These are phyloP conservation scores for Phyllosticta citriasiana DNA, from an alignment of 2,329 filamentous ascomycete species.

Conservation along the genomic window DNA sequence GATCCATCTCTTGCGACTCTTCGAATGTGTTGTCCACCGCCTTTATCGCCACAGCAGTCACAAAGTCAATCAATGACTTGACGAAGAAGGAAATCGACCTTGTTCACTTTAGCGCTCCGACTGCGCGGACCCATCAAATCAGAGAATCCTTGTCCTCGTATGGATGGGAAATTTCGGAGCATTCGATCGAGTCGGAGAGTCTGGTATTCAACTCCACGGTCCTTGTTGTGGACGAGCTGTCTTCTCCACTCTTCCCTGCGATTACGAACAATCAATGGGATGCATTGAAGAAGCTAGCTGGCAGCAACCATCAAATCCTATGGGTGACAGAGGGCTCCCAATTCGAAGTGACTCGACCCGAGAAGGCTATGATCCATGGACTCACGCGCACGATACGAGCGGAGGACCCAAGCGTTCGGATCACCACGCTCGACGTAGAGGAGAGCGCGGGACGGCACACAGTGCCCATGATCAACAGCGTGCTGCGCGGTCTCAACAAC, in stretches of 20 bases:
- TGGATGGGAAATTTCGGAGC: no score
- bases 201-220: constrained; percentile 1
- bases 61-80: no score
- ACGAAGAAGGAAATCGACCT: neutral
- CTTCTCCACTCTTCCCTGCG: neutral
- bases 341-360: neutral
- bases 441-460: neutral
- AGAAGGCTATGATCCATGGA: neutral
- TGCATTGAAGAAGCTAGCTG: neutral
- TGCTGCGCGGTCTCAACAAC: neutral
- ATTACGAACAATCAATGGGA: neutral
- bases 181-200: neutral
- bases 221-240: constrained; percentile 1
- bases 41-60: no score
- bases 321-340: constrained; percentile 5
- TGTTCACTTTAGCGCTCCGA: no score
- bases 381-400: neutral
- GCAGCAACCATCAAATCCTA: neutral
- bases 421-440: constrained; percentile 1
- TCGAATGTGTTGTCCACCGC: no score
- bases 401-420: neutral
- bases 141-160: no score
- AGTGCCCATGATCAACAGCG: neutral
- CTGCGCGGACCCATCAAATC: no score
- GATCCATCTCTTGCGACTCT: no score